phyloP scores from a whole-genome alignment of 306 rosid species.

The Parietaria judaica region DNA sequence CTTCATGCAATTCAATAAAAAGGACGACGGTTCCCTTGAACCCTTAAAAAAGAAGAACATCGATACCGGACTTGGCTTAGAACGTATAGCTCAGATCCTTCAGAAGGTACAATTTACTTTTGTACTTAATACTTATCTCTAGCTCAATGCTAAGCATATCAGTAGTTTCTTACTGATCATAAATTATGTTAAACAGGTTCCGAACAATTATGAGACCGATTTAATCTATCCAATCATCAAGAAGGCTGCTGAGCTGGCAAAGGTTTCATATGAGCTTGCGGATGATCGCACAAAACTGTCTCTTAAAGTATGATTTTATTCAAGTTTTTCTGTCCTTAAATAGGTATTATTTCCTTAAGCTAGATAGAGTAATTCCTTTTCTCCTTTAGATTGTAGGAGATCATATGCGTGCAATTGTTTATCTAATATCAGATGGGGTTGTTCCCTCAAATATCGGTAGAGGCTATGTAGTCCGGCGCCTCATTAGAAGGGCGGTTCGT shows the following conservation, averaged over 20 bases:
- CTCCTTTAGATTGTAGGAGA: constrained; percentile 77
- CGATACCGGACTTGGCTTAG: constrained; percentile 94
- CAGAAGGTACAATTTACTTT: constrained; percentile 53
- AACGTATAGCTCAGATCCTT: constrained; percentile 91
- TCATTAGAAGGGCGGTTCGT: constrained; percentile 90
- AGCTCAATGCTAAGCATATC: constrained; percentile 2
- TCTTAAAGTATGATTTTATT: constrained; percentile 49
- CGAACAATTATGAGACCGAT: constrained; percentile 91
- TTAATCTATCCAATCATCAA: constrained; percentile 89
- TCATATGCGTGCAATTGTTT: constrained; percentile 93
- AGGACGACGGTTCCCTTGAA: constrained; percentile 73
- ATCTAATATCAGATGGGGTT: constrained; percentile 87
- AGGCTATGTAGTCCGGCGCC: constrained; percentile 86
- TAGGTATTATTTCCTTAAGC: background rate
- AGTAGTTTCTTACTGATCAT: constrained; percentile 11
- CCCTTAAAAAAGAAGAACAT: constrained; percentile 88
- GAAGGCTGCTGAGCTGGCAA: constrained; percentile 62
- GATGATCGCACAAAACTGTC: constrained; percentile 60
- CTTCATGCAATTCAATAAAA: constrained; percentile 93
- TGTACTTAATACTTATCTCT: constrained; percentile 7
- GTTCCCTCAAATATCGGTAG: constrained; percentile 88
- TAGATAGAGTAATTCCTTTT: background rate
- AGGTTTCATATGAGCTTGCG: constrained; percentile 53
- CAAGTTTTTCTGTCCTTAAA: background rate
- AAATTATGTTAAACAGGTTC: constrained; percentile 47